Conservation (phyloP, 73 alveolate species). For the Paramecium sexaurelia region DNA sequence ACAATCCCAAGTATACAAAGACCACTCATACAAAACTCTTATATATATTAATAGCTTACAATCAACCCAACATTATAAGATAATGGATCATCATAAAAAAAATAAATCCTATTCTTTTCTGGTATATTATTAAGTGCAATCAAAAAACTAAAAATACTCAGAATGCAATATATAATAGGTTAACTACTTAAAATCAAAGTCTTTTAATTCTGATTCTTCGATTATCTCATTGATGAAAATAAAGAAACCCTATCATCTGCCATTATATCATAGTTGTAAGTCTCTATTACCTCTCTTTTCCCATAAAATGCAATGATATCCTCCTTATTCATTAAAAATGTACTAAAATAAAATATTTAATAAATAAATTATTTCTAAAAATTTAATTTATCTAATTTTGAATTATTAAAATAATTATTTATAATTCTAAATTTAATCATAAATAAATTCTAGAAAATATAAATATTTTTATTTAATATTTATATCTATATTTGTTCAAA, state of each 20-base stretch:
- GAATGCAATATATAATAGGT: not conserved
- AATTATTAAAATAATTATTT: not conserved
- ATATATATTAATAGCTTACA: not conserved
- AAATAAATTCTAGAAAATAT: not conserved
- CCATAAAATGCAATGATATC: slow-evolving; percentile 32
- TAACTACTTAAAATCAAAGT: not conserved
- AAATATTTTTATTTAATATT: no score
- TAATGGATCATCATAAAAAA: slow-evolving; percentile 37
- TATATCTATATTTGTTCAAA: no score
- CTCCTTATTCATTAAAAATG: not conserved
- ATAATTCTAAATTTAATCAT: no score
- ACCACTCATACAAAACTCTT: slow-evolving; percentile 31
- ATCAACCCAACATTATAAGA: not conserved
- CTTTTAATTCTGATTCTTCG: not conserved
- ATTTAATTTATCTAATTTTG: not conserved
- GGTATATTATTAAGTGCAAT: not conserved
- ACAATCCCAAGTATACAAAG: slow-evolving; percentile 10
- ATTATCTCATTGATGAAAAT: not conserved
- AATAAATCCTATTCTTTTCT: slow-evolving; percentile 8
- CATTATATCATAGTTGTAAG: not conserved
- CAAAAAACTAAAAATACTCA: not conserved
- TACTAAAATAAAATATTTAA: not conserved
- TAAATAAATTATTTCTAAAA: not conserved
- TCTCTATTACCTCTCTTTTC: not conserved
- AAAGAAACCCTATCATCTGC: slow-evolving; percentile 24